These are phyloP conservation scores for Colletotrichum sublineola DNA, from an alignment of 2,329 filamentous ascomycete species.

Conservation along the genomic window DNA sequence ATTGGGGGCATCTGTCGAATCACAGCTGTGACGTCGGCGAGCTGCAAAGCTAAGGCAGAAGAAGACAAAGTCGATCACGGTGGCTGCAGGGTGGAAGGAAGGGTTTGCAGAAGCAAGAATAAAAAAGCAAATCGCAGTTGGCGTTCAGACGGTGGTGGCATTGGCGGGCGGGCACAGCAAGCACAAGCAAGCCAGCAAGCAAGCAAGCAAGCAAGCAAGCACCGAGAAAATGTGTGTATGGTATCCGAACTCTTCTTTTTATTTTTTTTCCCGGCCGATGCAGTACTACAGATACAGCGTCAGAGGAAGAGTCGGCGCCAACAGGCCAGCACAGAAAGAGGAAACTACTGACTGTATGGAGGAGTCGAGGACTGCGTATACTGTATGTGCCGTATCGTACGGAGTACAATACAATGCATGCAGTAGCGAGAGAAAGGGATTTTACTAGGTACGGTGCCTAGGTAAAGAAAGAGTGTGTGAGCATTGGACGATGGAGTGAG, in stretches of 20 bases:
- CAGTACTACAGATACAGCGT: not conserved
- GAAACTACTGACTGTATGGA: not conserved
- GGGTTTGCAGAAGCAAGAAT: constrained; percentile 10
- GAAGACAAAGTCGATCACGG: constrained; percentile 17
- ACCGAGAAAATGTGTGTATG: not conserved
- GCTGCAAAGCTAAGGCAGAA: constrained; percentile 20
- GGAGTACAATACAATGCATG: too few relatives aligned
- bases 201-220: not conserved
- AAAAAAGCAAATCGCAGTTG: constrained; percentile 13
- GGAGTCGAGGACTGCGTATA: not conserved
- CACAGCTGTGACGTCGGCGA: constrained; percentile 30
- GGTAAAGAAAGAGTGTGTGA: not conserved
- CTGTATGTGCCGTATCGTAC: not conserved
- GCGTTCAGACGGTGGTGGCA: not conserved
- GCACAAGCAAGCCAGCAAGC: not conserved
- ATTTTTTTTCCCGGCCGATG: too few relatives aligned
- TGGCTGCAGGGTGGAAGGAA: constrained; percentile 17
- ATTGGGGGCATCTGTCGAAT: constrained; percentile 20
- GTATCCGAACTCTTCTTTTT: not conserved
- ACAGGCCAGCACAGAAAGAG: not conserved
- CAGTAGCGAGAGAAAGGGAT: not conserved
- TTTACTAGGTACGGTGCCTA: not conserved
- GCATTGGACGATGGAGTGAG: not conserved
- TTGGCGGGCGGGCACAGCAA: not conserved
- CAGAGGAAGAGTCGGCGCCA: not conserved